These are phyloP conservation scores for Ceriops zippeliana DNA, from an alignment of 345 rosid species.

Conservation along the genomic window DNA sequence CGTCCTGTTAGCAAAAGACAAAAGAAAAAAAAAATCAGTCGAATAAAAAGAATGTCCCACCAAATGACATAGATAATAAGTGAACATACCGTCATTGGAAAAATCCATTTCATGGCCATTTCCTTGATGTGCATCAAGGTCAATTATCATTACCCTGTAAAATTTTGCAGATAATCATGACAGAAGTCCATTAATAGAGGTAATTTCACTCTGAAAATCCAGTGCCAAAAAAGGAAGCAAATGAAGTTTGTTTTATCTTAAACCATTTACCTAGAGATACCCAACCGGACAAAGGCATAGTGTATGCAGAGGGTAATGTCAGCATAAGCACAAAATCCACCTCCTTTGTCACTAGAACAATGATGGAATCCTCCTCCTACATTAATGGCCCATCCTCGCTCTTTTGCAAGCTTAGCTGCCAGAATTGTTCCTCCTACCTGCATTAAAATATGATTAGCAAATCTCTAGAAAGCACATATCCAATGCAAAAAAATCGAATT, in stretches of 20 bases:
- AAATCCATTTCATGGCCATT: conserved; percentile 96
- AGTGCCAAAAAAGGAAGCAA: conserved; percentile 10
- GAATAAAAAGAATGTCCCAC: conserved; percentile 8
- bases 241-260: conserved; percentile 9
- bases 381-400: conserved; percentile 93
- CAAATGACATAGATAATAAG: conserved; percentile 8
- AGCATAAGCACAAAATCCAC: conserved; percentile 92
- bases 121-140: conserved; percentile 99
- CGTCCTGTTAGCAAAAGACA: conserved; percentile 45
- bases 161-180: conserved; percentile 19
- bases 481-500: conserved; percentile 1
- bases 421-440: conserved; percentile 93
- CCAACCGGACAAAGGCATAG: conserved; percentile 60
- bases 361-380: conserved; percentile 99
- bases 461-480: not conserved
- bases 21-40: conserved; percentile 13
- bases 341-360: conserved; percentile 72
- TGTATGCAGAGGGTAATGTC: conserved; percentile 88
- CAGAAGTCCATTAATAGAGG: conserved; percentile 4
- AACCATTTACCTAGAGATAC: conserved; percentile 59
- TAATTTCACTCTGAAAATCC: conserved; percentile 4
- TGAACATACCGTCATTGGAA: conserved; percentile 60
- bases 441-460: conserved; percentile 12
- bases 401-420: conserved; percentile 84
- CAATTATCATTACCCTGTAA: conserved; percentile 88